phyloP scores from a whole-genome alignment of 306 rosid genomes.

The Ceratonia siliqua region DNA sequence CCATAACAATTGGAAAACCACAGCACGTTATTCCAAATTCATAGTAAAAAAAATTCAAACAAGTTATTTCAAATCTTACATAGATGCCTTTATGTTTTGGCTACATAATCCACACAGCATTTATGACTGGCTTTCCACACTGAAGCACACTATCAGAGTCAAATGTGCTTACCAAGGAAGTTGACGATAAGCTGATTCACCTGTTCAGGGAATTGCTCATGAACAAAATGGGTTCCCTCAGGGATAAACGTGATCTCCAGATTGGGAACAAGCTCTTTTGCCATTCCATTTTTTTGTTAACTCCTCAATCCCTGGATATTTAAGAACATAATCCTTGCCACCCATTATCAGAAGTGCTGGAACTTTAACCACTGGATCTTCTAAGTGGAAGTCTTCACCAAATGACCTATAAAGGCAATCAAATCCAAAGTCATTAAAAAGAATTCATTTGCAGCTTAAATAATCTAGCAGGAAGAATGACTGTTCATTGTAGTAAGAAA shows the following conservation, averaged over 20 bases:
- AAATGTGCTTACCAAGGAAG: constrained; percentile 63
- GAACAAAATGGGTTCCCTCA: constrained; percentile 88
- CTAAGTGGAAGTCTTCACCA: constrained; percentile 39
- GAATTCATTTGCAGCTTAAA: neutral
- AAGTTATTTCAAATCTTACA: too few species aligned
- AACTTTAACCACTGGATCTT: constrained; percentile 51
- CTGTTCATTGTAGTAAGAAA: neutral
- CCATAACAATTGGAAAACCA: too few species aligned
- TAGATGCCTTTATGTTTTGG: neutral
- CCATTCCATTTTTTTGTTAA: constrained; percentile 52
- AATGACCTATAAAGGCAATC: constrained; percentile 49
- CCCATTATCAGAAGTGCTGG: constrained; percentile 70
- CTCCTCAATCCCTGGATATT: constrained; percentile 74
- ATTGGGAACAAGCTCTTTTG: constrained; percentile 56
- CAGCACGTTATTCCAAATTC: too few species aligned
- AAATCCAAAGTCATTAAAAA: constrained; percentile 23
- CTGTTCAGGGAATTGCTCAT: constrained; percentile 72
- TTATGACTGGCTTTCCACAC: neutral
- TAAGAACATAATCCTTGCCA: constrained; percentile 56
- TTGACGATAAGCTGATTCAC: constrained; percentile 66
- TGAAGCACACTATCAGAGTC: constrained; percentile 22
- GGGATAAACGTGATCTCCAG: constrained; percentile 60
- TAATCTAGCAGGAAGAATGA: neutral
- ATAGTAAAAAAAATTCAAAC: too few species aligned
- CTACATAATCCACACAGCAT: neutral